Evolutionary conservation across 495 filamentous ascomycete genomes (phyloP).

Genomic region (Glonium stellatum): DNA sequence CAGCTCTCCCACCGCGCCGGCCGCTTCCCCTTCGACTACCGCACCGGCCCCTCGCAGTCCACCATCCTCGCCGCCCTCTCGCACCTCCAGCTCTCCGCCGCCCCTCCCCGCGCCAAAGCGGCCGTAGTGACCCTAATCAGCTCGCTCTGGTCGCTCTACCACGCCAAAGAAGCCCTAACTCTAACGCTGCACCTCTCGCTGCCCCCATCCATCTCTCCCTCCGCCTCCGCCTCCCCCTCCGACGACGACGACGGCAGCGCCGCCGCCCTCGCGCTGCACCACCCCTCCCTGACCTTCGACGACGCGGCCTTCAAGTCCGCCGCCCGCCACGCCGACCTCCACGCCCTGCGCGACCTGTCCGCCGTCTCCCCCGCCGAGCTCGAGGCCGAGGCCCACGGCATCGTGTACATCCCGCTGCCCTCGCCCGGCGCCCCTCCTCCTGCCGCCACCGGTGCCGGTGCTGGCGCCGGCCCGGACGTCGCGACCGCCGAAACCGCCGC

Average conservation of each 20-base stretch:
- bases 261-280: too few species aligned
- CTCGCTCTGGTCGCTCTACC: conserved; percentile 54
- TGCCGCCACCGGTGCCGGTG: not conserved
- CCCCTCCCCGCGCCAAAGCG: conserved; percentile 33
- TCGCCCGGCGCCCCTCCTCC: conserved; percentile 11
- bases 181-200: conserved; percentile 23
- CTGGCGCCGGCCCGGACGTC: too few species aligned
- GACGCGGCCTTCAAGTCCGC: conserved; percentile 66
- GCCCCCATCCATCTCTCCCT: too few species aligned
- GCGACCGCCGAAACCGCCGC: too few species aligned
- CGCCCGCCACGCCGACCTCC: conserved; percentile 58
- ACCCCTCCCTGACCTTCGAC: conserved; percentile 53
- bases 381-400: conserved; percentile 62
- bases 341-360: not conserved
- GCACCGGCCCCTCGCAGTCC: conserved; percentile 30
- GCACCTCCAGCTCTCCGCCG: conserved; percentile 46
- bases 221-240: too few species aligned
- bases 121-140: conserved; percentile 47
- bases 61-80: conserved; percentile 41
- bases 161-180: conserved; percentile 58
- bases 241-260: too few species aligned
- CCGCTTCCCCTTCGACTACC: conserved; percentile 59
- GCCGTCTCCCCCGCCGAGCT: conserved; percentile 21
- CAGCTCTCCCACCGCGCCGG: conserved; percentile 36
- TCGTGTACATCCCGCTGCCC: conserved; percentile 59